Evolutionary conservation across 1,284 basidiomycete species (phyloP), one percentile per base, ranked within the genome.

Genomic region (Abortiporus biennis): DNA sequence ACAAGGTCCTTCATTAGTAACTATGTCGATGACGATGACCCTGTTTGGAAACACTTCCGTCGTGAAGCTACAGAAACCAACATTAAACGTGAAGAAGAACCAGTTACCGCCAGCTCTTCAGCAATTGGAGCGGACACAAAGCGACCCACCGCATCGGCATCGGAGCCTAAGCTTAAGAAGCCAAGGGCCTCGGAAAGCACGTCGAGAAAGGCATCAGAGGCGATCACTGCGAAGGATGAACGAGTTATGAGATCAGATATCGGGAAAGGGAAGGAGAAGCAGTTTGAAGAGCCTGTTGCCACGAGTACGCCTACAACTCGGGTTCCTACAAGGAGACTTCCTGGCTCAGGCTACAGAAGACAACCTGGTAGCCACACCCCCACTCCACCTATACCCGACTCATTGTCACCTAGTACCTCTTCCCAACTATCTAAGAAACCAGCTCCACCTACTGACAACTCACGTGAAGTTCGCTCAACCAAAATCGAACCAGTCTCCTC

Each of bases 201-300:
- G 19, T 48, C 48, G 36, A 56, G 50, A 47, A 50, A 66, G 43
- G 62, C 52, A 1, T 70, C 68, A 41, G 64, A 65, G 11, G 71
- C 72, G 46, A 45, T 57, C 19, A 62, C 59, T 48, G 69, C 73
- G 56, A 80, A 74, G 59, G 73, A 80, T 52, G 78, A 82, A 57
- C 69, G 76, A 43, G 43, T 48, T 36, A 54, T 16, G 38, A 53
- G 42, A 15, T 47, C 38, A 6, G 38, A 29, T n/a, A 30, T 43
- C 9, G 46, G 51, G 20, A 69, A 62, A 39, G 65, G 63, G n/a
- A 61, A 61, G 29, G 56, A 55, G 23, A 51, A 51, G 2, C 49
- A 49, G 15, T 5, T 41, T 3, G 48, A 24, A 45, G 50, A 42
- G 40, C 52, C 45, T 24, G 46, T 44, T 12, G 50, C 51, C 2